A percentile compares a stretch with the other conserved stretches of the same genome.
Evolutionary conservation across 768 basidiomycete species (phyloP).

Genomic region (Russula earlei): DNA sequence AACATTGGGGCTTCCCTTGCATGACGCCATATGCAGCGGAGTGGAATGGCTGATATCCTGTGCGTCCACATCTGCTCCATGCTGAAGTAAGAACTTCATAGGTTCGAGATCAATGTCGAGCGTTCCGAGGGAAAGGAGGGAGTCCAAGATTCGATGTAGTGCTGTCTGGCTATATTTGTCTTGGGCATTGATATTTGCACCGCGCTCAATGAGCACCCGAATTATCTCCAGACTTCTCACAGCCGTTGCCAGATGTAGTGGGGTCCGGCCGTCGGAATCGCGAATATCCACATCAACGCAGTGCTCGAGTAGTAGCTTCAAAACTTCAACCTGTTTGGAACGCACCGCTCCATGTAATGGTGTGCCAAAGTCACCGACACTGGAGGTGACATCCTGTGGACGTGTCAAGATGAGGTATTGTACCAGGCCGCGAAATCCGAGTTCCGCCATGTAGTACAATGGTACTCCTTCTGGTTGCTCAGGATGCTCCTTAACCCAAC

Average conservation of each 20-base stretch:
- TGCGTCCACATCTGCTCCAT: neutral
- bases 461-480: neutral
- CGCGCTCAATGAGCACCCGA: neutral
- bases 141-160: neutral
- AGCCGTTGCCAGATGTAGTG: neutral
- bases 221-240: neutral
- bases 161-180: neutral
- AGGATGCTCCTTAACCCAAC: too few relatives aligned
- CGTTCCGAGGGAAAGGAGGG: too few relatives aligned
- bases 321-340: neutral
- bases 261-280: neutral
- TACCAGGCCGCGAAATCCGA: neutral
- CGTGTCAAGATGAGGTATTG: neutral
- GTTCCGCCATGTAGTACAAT: neutral
- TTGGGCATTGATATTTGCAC: neutral
- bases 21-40: neutral
- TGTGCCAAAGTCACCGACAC: fast-evolving
- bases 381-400: neutral
- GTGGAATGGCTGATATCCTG: neutral
- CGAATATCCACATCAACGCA: neutral
- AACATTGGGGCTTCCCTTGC: neutral
- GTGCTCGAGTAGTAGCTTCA: neutral
- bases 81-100: too few relatives aligned
- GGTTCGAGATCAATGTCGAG: too few relatives aligned
- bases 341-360: neutral